phyloP scores from a whole-genome alignment of 2,329 filamentous ascomycete species.

The Metarhizium brunneum region DNA sequence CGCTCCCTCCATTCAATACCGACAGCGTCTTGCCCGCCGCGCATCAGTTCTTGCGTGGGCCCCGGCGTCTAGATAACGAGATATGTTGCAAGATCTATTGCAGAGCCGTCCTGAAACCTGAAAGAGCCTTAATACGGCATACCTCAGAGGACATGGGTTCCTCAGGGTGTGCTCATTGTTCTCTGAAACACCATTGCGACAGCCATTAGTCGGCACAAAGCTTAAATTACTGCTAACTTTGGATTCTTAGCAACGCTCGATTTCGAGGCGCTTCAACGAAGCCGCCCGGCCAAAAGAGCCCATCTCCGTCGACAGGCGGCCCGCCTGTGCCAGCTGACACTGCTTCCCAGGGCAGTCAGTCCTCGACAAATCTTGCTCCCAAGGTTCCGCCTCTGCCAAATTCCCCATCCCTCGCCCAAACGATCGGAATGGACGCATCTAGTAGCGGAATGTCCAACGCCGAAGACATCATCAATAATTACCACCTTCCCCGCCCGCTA shows the following conservation, averaged over 20 bases:
- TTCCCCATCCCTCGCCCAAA: constrained; percentile 55
- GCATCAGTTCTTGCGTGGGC: too few relatives aligned
- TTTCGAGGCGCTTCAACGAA: constrained; percentile 47
- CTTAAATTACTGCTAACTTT: constrained; percentile 16
- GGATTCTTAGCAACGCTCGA: constrained; percentile 40
- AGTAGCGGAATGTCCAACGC: constrained; percentile 35
- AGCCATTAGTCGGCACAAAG: constrained; percentile 1
- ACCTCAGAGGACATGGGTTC: not conserved
- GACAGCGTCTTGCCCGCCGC: too few relatives aligned
- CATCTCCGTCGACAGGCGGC: constrained; percentile 36
- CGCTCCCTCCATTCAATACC: too few relatives aligned
- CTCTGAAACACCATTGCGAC: not conserved
- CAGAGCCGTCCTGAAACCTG: not conserved
- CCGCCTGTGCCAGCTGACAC: constrained; percentile 33
- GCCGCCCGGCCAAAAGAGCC: constrained; percentile 43
- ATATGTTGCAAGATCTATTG: not conserved
- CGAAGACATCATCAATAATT: constrained; percentile 48
- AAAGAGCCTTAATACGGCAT: not conserved
- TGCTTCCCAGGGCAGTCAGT: constrained; percentile 38
- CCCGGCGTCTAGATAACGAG: too few relatives aligned
- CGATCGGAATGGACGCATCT: constrained; percentile 59
- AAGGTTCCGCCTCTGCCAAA: constrained; percentile 53
- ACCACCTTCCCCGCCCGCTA: constrained; percentile 56
- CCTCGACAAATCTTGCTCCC: constrained; percentile 42
- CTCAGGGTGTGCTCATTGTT: not conserved